Evolutionary conservation across 108 stramenopile genomes (phyloP), one percentile per base, ranked within the genome.

Genomic region (Mediolabrus comicus): DNA sequence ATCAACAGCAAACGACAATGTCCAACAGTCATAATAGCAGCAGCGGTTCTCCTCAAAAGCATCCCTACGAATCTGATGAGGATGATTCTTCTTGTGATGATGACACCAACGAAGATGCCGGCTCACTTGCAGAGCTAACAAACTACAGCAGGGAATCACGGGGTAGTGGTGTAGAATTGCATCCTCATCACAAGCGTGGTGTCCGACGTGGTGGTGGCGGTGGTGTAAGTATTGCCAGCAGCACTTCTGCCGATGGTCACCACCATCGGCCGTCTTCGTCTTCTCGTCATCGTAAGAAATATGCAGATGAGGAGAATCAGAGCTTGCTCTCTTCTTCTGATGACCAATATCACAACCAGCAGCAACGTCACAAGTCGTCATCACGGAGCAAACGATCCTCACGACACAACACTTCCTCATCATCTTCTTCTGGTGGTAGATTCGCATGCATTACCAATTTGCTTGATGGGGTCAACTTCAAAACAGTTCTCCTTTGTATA

Each of bases 401-500:
- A 3, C 17, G n/a, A 30, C 56, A 33, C 4, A 7, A 22, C 31
- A 30, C 56, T 10, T 33, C 41, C 41, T 19, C 41, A 56, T 56
- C 55, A 31, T 56, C 32, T 17, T 33, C 32, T 17, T 11, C 56
- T 16, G 11, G 17, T 0, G 56, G 7, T 19, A 32, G 29, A 57
- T 32, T 17, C n/a, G 12, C 56, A n/a, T 57, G 46, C 8, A 49
- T 57, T 11, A 29, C n/a, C 56, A 32, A 16, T 11, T 27, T 61
- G 2, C 27, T 67, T 12, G 74, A 75, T 0, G 74, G 66, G 11
- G 33, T 61, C n/a, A 62, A 61, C 35, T 12, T 54, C 27, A 75
- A 68, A 43, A 75, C 74, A n/a, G 74, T 75, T 11, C n/a, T 67
- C 7, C 33, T 75, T 43, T 75, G 74, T 35, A 17, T 67, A 32